These are phyloP conservation scores for Solanum lycopersicoides DNA, from an alignment of 257 asterid genomes.

Conservation along the genomic window DNA sequence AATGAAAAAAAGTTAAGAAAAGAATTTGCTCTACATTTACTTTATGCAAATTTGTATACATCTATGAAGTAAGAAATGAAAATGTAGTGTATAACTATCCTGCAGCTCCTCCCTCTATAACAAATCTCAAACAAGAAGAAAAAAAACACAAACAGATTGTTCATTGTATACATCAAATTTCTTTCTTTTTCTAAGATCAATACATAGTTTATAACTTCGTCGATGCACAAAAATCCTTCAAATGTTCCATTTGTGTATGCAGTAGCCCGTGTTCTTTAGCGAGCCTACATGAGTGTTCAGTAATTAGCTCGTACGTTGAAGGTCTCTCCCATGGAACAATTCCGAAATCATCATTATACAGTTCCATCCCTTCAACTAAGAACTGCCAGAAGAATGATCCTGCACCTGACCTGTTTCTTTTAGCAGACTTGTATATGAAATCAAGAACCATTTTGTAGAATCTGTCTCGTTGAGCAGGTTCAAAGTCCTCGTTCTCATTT, in stretches of 20 bases:
- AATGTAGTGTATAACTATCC: not conserved
- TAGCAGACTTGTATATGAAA: slow-evolving; percentile 64
- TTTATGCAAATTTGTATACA: not conserved
- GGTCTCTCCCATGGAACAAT: slow-evolving; percentile 74
- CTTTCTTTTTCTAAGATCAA: not conserved
- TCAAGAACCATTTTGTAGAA: slow-evolving; percentile 65
- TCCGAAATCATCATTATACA: slow-evolving; percentile 79
- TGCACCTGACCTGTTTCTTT: slow-evolving; percentile 54
- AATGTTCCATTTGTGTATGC: slow-evolving; percentile 53
- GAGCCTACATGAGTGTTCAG: slow-evolving; percentile 76
- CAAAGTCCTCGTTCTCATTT: slow-evolving; percentile 58
- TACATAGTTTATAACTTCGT: not conserved
- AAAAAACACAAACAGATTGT: not conserved
- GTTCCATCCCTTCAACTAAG: slow-evolving; percentile 84
- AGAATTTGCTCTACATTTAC: not conserved
- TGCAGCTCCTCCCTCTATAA: not conserved
- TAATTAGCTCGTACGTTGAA: slow-evolving; percentile 51
- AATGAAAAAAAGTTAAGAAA: not conserved
- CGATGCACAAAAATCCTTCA: slow-evolving; percentile 52
- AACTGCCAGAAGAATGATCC: slow-evolving; percentile 95
- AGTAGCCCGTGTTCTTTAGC: slow-evolving; percentile 83
- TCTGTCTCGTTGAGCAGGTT: slow-evolving; percentile 52
- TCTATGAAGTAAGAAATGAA: not conserved
- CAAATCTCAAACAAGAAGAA: not conserved
- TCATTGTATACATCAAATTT: not conserved